Evolutionary conservation across 2,329 filamentous ascomycete species (phyloP), one percentile per base, ranked within the genome.

Genomic region (Coccinonectria pachysandricola): DNA sequence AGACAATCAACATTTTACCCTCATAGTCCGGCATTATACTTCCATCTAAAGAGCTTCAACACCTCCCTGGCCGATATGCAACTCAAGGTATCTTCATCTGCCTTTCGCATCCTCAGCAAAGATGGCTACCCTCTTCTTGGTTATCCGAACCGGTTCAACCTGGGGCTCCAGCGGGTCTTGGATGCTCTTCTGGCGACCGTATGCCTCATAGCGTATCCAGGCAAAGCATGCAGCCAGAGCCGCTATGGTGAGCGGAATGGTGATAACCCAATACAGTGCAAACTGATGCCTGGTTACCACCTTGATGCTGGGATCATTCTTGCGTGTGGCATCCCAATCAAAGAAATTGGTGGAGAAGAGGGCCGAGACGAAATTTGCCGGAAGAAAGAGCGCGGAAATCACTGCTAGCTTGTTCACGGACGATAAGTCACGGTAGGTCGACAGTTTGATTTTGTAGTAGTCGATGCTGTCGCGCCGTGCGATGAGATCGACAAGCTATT

Each of bases 341-440:
- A 58, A 56, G 26, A 48, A 40, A 5, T 43, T 19, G 6, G 53
- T 54, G 4, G 54, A 57, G 34, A 61, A 59, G n/a, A 60, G 45
- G 2, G 57, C 54, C 1, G 57, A 56, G 10, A 60, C 46, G 27
- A 61, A 61, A 29, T 51, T 60, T 1, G 57, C 57, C 0, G 57
- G 57, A 3, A 61, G 45, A 36, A 60, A 60, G 18, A 60, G 48
- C 56, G 60, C 59, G 31, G 57, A 56, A 12, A 61, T 54, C 12
- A 60, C 43, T 11, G 57, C 57, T 12, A 60, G 35, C 6, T 55
- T 59, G 44, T 59, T 60, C 57, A 60, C 60, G 3, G 56, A 57
- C 1, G 54, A 51, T n/a, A 56, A 54, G 27, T 61, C 57, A 10
- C 56, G 52, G 28, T 55, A 51, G 28, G 48, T 57, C 8, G 48